Percentiles rank a stretch among this genome's conserved stretches.
Conservation (phyloP, 108 stramenopile genomes). For the Parmales sp. region DNA sequence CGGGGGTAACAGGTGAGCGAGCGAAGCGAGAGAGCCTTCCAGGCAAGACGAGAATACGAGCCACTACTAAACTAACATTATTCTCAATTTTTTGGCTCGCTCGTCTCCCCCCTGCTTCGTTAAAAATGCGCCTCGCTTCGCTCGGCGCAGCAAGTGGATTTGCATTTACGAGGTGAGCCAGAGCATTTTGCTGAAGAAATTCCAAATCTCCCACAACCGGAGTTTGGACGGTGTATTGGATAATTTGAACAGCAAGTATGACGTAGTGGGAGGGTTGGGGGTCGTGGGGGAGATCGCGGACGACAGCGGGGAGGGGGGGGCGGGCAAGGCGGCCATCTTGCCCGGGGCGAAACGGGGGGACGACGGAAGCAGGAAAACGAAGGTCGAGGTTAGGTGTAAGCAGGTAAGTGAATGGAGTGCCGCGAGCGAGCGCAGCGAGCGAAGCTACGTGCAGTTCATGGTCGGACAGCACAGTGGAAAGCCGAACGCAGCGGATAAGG, state of each 20-base stretch:
- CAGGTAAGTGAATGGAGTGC: too few relatives aligned
- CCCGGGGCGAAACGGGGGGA: slow-evolving; percentile 77
- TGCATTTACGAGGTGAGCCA: slow-evolving; percentile 92
- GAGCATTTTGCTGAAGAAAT: slow-evolving; percentile 92
- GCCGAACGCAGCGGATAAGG: too few relatives aligned
- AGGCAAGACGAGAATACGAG: too few relatives aligned
- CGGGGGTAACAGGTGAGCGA: slow-evolving; percentile 93
- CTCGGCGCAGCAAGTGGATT: slow-evolving; percentile 92
- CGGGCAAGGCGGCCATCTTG: slow-evolving; percentile 41
- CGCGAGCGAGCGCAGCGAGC: too few relatives aligned
- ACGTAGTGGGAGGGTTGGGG: background rate
- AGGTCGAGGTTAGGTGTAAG: slow-evolving; percentile 77
- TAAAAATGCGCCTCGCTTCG: too few relatives aligned
- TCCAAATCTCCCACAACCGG: slow-evolving; percentile 94
- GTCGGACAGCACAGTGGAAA: too few relatives aligned
- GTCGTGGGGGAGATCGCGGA: slow-evolving; percentile 9
- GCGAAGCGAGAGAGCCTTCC: too few relatives aligned
- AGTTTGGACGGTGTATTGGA: slow-evolving; percentile 78
- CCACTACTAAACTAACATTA: too few relatives aligned
- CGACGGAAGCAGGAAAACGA: slow-evolving; percentile 69
- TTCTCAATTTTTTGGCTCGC: too few relatives aligned
- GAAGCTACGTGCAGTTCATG: too few relatives aligned
- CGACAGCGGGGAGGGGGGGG: slow-evolving; percentile 62
- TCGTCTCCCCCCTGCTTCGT: too few relatives aligned
- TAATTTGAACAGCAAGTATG: slow-evolving; percentile 41